Percentiles rank a stretch among this genome's conserved stretches.
Conservation (phyloP, 2,329 filamentous ascomycete species). For the Diplodia scrobiculata region DNA sequence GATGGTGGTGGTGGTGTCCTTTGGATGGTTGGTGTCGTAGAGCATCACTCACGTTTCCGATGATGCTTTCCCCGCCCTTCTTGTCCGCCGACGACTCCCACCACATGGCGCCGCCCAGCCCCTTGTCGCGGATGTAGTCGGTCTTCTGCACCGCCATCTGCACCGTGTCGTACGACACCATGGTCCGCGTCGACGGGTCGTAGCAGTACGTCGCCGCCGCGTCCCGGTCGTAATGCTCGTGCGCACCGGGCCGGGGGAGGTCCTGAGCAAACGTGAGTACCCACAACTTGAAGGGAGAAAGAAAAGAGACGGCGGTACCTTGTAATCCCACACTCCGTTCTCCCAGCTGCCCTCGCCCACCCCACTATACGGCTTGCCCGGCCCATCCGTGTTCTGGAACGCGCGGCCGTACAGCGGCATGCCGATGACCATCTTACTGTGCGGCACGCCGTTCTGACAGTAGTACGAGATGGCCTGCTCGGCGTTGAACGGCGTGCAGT, state of each 20-base stretch:
- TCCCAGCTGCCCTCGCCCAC: conserved; percentile 83
- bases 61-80: conserved; percentile 65
- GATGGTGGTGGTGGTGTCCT: neutral
- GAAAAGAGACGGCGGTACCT: conserved; percentile 44
- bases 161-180: conserved; percentile 77
- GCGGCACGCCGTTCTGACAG: conserved; percentile 59
- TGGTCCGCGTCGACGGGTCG: conserved; percentile 60
- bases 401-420: conserved; percentile 91
- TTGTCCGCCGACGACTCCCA: conserved; percentile 87
- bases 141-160: conserved; percentile 69
- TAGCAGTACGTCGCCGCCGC: conserved; percentile 78
- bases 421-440: conserved; percentile 78
- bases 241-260: conserved; percentile 68
- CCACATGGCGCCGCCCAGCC: conserved; percentile 91
- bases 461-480: conserved; percentile 72
- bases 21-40: neutral
- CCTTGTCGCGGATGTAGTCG: conserved; percentile 64
- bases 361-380: conserved; percentile 69
- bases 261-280: conserved; percentile 43
- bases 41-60: conserved; percentile 42
- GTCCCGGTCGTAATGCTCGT: conserved; percentile 64
- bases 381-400: conserved; percentile 76
- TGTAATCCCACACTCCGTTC: conserved; percentile 83
- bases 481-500: conserved; percentile 76
- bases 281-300: neutral